phyloP scores from a whole-genome alignment of 768 basidiomycete genomes.

The Tremella fuciformis region DNA sequence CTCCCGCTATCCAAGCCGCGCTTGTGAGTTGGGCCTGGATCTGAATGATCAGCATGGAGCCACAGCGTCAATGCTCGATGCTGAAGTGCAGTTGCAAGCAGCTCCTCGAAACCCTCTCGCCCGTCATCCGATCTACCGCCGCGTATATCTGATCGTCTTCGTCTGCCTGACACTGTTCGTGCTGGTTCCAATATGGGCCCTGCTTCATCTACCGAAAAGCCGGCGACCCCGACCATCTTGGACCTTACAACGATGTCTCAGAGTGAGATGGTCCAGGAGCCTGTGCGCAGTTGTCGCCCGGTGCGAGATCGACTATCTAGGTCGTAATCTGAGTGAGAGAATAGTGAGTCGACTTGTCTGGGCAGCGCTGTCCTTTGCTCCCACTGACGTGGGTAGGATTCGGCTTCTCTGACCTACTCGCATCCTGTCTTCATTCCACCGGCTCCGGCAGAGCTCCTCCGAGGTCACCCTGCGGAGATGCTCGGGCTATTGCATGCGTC shows the following conservation, averaged over 20 bases:
- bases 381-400: constrained; percentile 18
- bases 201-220: constrained; percentile 20
- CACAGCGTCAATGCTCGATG: neutral
- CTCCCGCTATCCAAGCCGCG: too few relatives aligned
- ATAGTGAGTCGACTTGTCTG: constrained; percentile 19
- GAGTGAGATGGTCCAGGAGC: constrained; percentile 32
- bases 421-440: constrained; percentile 38
- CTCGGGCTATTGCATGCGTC: constrained; percentile 26
- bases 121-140: constrained; percentile 30
- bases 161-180: constrained; percentile 28
- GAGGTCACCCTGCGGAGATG: constrained; percentile 30
- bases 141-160: constrained; percentile 32
- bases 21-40: too few relatives aligned
- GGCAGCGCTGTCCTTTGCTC: neutral
- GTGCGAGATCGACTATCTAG: constrained; percentile 44
- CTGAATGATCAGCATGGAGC: neutral
- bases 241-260: constrained; percentile 33
- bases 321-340: constrained; percentile 28
- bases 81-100: constrained; percentile 18
- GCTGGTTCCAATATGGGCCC: constrained; percentile 33
- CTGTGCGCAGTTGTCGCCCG: constrained; percentile 37
- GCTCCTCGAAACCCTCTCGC: constrained; percentile 22
- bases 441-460: constrained; percentile 23
- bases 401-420: constrained; percentile 24
- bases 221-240: constrained; percentile 33